These are phyloP conservation scores for Solanum habrochaites DNA, from an alignment of 257 asterid species.

Conservation along the genomic window DNA sequence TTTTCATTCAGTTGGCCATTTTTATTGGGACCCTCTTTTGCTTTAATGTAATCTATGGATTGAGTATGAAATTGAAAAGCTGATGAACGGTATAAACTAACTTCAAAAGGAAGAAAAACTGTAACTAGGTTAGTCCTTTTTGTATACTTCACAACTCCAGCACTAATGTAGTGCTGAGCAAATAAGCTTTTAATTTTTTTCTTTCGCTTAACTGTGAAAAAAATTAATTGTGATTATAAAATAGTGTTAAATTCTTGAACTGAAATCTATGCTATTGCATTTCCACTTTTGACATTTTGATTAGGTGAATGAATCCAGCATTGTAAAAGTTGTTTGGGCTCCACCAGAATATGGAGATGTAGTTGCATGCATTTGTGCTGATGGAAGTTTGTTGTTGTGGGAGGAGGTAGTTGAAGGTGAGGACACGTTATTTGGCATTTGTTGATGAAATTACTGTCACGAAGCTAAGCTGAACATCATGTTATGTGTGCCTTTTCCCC, in stretches of 20 bases:
- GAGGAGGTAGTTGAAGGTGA: slow-evolving; percentile 70
- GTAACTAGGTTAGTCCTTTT: background rate
- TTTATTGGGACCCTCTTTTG: background rate
- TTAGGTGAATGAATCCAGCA: slow-evolving; percentile 53
- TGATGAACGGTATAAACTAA: background rate
- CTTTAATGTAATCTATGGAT: background rate
- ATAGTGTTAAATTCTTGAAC: background rate
- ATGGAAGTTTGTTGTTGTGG: slow-evolving; percentile 71
- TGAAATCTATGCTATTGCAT: background rate
- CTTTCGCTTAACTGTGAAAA: background rate
- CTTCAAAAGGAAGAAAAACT: background rate
- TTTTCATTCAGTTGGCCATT: background rate
- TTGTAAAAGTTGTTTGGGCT: slow-evolving; percentile 63
- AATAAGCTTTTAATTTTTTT: background rate
- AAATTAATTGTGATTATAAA: background rate
- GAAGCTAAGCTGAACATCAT: background rate
- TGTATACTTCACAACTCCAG: background rate
- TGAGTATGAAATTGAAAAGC: background rate
- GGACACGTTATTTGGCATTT: background rate
- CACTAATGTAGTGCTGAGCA: background rate
- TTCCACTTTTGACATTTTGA: background rate
- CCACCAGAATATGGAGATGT: slow-evolving; percentile 86
- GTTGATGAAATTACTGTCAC: background rate
- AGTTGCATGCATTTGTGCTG: slow-evolving; percentile 57
- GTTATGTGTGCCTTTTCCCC: background rate